phyloP scores from a whole-genome alignment of 306 rosid species.

The Trichosanthes cucumerina region DNA sequence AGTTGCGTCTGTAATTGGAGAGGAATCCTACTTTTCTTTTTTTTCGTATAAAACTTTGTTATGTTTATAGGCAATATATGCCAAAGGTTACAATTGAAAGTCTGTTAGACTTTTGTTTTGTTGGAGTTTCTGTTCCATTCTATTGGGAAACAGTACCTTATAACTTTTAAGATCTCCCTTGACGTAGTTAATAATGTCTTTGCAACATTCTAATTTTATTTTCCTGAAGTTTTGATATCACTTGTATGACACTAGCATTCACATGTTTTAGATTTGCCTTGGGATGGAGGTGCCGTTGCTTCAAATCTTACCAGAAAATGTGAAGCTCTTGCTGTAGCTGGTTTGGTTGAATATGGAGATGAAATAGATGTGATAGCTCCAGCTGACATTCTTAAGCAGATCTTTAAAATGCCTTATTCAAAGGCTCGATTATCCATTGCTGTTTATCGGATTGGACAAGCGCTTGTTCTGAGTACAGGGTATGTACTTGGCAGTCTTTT shows the following conservation, averaged over 20 bases:
- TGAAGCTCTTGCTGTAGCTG: conserved; percentile 88
- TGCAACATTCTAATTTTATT: background rate
- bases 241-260: conserved; percentile 9
- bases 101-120: background rate
- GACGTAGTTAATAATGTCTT: background rate
- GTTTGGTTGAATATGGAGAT: conserved; percentile 87
- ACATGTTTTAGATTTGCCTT: conserved; percentile 53
- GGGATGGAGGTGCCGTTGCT: conserved; percentile 61
- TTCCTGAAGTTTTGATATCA: conserved; percentile 15
- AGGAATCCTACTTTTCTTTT: background rate
- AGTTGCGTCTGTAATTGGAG: background rate
- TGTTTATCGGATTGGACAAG: conserved; percentile 82
- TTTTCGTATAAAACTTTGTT: too few relatives aligned
- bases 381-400: conserved; percentile 85
- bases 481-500: conserved; percentile 20
- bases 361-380: conserved; percentile 95
- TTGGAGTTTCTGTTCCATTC: background rate
- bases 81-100: background rate
- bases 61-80: background rate
- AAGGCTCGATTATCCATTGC: conserved; percentile 85
- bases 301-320: conserved; percentile 76
- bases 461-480: conserved; percentile 89
- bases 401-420: conserved; percentile 91
- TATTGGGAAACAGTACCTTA: background rate
- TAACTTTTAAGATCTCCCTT: background rate